Evolutionary conservation across 2,329 filamentous ascomycete genomes (phyloP).

Genomic region (Ustulina deusta): DNA sequence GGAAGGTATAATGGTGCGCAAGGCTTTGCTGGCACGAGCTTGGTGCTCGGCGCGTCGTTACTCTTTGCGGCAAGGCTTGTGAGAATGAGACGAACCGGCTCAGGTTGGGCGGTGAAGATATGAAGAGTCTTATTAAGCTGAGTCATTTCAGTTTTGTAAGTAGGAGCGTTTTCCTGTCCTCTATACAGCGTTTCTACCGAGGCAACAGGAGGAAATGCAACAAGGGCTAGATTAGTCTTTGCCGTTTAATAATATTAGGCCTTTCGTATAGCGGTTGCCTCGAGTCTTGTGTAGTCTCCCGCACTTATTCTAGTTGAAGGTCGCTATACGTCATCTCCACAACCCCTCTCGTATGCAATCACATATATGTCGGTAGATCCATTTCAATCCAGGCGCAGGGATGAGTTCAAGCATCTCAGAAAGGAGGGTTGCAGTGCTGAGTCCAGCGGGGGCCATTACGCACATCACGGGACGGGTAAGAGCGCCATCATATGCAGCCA

Average conservation of each 20-base stretch:
- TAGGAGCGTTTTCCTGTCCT: not conserved
- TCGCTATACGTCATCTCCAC: not conserved
- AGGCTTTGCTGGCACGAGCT: conserved; percentile 58
- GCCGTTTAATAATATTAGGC: not conserved
- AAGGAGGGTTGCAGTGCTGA: not conserved
- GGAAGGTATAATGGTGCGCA: conserved; percentile 63
- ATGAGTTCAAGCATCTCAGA: not conserved
- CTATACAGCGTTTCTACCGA: not conserved
- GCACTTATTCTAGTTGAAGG: not conserved
- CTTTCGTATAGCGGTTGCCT: not conserved
- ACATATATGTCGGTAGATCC: conserved; percentile 9
- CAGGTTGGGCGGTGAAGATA: conserved; percentile 57
- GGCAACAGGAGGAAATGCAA: not conserved
- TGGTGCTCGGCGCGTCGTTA: conserved; percentile 58
- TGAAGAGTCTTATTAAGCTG: conserved; percentile 17
- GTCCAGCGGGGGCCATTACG: not conserved
- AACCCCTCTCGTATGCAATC: conserved; percentile 2
- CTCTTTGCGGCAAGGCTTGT: conserved; percentile 55
- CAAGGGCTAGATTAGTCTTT: not conserved
- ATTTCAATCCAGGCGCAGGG: not conserved
- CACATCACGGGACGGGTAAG: too few relatives aligned
- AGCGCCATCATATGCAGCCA: too few relatives aligned
- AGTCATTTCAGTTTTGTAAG: not conserved
- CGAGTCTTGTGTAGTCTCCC: not conserved
- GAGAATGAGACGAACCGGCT: conserved; percentile 54